phyloP scores from a whole-genome alignment of 805 yeast species.

The Wickerhamiella hasegawae region DNA sequence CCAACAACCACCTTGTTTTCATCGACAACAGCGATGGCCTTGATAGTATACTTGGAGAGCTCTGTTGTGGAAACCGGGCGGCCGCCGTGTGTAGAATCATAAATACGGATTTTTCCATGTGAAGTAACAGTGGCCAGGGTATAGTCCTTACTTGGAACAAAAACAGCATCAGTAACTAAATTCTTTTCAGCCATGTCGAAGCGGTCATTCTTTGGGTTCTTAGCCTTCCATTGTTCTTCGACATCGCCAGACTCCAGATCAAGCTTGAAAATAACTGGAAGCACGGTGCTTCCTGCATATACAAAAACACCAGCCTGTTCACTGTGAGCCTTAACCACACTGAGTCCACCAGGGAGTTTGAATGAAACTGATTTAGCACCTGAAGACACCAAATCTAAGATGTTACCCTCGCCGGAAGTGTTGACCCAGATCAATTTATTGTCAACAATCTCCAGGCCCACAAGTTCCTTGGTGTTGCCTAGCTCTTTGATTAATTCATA shows the following conservation, averaged over 20 bases:
- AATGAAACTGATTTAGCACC: constrained; percentile 4
- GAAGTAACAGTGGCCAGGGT: constrained; percentile 51
- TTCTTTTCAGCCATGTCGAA: constrained; percentile 71
- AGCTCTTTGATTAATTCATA: constrained; percentile 10
- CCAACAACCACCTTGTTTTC: constrained; percentile 43
- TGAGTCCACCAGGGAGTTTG: constrained; percentile 5
- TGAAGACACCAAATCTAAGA: constrained; percentile 17
- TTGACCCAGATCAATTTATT: constrained; percentile 18
- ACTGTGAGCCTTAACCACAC: constrained; percentile 25
- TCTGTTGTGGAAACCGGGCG: constrained; percentile 48
- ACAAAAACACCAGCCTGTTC: constrained; percentile 41
- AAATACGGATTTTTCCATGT: constrained; percentile 60
- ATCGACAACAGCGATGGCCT: constrained; percentile 24
- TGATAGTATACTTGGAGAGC: constrained; percentile 38
- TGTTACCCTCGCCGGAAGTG: constrained; percentile 18
- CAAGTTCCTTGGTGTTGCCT: constrained; percentile 3
- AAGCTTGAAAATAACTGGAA: constrained; percentile 30
- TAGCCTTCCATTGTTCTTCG: constrained; percentile 43
- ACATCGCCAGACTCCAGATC: constrained; percentile 21
- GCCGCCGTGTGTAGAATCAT: constrained; percentile 51
- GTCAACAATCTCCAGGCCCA: constrained; percentile 9
- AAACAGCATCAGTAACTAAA: constrained; percentile 48
- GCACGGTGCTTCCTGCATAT: constrained; percentile 75
- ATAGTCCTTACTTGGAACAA: constrained; percentile 26
- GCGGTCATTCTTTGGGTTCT: constrained; percentile 67